Evolutionary conservation across 805 yeast genomes (phyloP), one percentile per base, ranked within the genome.

Genomic region (Ogataea parapolymorpha): DNA sequence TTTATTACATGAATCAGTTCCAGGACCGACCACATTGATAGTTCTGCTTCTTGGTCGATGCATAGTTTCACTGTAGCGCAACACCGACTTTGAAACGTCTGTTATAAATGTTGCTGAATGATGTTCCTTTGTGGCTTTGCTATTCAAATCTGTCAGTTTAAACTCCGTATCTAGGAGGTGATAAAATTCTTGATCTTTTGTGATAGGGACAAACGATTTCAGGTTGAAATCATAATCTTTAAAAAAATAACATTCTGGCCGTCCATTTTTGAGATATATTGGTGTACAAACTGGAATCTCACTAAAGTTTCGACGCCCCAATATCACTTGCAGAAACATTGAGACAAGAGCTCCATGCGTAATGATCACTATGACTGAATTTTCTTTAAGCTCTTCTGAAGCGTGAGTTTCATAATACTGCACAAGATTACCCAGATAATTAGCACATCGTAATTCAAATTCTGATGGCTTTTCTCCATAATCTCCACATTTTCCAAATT

Each of bases 301-400:
- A 39, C 55, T 61, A 50, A 61, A 67, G 11, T 70, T 43, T 0
- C 72, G 62, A 41, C 63, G 61, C 12, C 64, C 63, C 32, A 66
- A 38, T 4, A 71, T 37, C 25, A 70, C 51, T 31, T 71, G 71
- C 12, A 70, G 46, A 5, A 70, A 45, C 16, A 67, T 56, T 14
- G 72, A 60, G 10, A 68, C 67, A 33, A 69, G 64, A 1, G 75
- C 73, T 6, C 75, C 75, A 43, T 71, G 75, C 4, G 73, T 58
- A 45, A 71, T 56, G 12, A 71, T 46, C 17, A 61, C 41, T 3
- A 70, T 46, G 1, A 63, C 51, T 3, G 65, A 57, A 26, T 65
- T 53, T 31, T 58, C 58, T 26, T 66, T 59, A 6, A 61, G 56
- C 26, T 50, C 46, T 5, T 51, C 50, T 2, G 44, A 36, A 9